Conservation (phyloP, 805 yeast genomes). For the Zygotorulaspora sp. region DNA sequence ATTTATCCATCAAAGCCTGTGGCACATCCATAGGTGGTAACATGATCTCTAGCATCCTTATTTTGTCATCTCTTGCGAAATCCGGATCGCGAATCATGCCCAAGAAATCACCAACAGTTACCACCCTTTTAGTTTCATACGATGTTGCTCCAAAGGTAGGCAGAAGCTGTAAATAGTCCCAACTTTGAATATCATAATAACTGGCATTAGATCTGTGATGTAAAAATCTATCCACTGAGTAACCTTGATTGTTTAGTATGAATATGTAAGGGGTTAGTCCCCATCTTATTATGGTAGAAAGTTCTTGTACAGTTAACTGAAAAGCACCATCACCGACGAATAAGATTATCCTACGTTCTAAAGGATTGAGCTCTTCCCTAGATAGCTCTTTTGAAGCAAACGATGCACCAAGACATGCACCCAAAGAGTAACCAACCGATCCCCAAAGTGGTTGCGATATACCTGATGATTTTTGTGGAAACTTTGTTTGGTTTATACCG, state of each 20-base stretch:
- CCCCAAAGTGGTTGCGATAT: constrained; percentile 65
- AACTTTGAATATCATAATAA: constrained; percentile 59
- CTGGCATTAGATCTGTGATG: constrained; percentile 48
- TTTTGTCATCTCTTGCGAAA: constrained; percentile 41
- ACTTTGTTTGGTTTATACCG: constrained; percentile 52
- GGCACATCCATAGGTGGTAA: constrained; percentile 62
- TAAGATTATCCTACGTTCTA: constrained; percentile 47
- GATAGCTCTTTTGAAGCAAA: constrained; percentile 49
- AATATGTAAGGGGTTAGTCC: constrained; percentile 54
- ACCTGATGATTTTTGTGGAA: constrained; percentile 49
- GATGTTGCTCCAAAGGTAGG: constrained; percentile 53
- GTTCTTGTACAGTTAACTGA: constrained; percentile 62
- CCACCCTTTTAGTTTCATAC: constrained; percentile 42
- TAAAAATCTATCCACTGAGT: constrained; percentile 60
- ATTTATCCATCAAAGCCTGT: constrained; percentile 25
- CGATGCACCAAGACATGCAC: constrained; percentile 59
- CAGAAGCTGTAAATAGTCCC: constrained; percentile 49
- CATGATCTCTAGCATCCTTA: constrained; percentile 53
- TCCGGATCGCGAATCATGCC: constrained; percentile 38
- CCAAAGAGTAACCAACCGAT: constrained; percentile 60
- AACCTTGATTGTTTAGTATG: constrained; percentile 60
- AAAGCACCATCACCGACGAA: constrained; percentile 69
- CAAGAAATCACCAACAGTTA: constrained; percentile 47
- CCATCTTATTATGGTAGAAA: constrained; percentile 54
- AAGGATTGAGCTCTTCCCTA: constrained; percentile 6